Percentiles rank a stretch among this genome's conserved stretches.
Evolutionary conservation across 345 rosid species (phyloP).

Genomic region (Erodium maritimum): DNA sequence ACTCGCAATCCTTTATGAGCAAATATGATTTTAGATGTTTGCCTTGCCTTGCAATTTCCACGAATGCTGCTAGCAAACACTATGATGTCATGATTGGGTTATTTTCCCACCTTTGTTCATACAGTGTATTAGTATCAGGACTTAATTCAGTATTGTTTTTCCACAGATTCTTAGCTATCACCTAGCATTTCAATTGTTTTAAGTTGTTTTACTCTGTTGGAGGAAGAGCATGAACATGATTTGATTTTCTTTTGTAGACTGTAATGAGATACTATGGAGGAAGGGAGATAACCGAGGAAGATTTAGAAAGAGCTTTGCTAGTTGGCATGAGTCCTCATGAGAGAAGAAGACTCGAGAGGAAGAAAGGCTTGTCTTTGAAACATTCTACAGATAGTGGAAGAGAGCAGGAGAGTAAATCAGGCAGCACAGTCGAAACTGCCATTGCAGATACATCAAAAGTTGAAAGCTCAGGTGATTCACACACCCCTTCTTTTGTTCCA

Average conservation of each 20-base stretch:
- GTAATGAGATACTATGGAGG: conserved; percentile 84
- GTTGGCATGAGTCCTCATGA: conserved; percentile 89
- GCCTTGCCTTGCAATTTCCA: too few relatives aligned
- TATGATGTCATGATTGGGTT: too few relatives aligned
- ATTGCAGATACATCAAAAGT: conserved; percentile 7
- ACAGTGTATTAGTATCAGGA: neutral
- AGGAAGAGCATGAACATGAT: neutral
- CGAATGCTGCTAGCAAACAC: too few relatives aligned
- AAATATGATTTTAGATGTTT: too few relatives aligned
- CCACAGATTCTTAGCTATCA: neutral
- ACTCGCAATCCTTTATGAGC: too few relatives aligned
- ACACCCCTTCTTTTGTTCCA: conserved; percentile 6
- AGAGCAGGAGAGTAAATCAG: conserved; percentile 16
- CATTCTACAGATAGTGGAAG: conserved; percentile 14
- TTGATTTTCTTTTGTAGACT: conserved; percentile 22
- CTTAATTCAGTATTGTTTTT: neutral
- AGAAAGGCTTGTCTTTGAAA: conserved; percentile 41
- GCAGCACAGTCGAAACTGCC: conserved; percentile 8
- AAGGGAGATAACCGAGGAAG: conserved; percentile 65
- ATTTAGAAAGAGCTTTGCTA: conserved; percentile 74
- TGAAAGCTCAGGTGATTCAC: conserved; percentile 9
- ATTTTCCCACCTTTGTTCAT: too few relatives aligned
- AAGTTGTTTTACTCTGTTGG: neutral
- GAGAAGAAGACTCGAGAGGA: conserved; percentile 56
- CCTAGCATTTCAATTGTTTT: neutral